Conservation (phyloP, 345 rosid species). For the Syzygium jambos region DNA sequence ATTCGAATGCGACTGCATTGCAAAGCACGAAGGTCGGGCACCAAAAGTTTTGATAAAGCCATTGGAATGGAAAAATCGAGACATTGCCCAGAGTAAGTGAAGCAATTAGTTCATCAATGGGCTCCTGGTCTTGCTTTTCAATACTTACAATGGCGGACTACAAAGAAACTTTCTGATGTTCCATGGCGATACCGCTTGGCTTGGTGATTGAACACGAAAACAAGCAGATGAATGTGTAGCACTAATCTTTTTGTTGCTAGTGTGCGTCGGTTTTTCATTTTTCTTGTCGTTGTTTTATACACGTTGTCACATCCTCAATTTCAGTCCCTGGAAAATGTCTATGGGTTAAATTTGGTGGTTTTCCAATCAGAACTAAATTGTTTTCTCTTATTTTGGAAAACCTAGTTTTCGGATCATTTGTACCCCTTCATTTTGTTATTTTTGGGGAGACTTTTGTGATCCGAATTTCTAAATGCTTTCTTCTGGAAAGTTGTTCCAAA, state of each 20-base stretch:
- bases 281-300: no score
- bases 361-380: no score
- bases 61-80: not conserved
- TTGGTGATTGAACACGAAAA: not conserved
- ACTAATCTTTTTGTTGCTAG: not conserved
- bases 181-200: not conserved
- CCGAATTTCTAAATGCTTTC: no score
- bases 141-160: not conserved
- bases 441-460: no score
- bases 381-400: no score
- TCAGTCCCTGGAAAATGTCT: no score
- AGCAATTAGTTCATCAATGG: not conserved
- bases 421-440: no score
- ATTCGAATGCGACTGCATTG: slow-evolving; percentile 2
- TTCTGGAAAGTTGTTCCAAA: no score
- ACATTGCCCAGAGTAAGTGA: not conserved
- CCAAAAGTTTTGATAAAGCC: not conserved
- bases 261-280: no score
- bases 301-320: no score
- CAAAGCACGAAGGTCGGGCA: not conserved
- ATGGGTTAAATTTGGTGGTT: no score
- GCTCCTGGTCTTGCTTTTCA: not conserved
- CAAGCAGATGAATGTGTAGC: not conserved
- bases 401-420: no score
- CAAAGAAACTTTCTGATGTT: not conserved